Base-by-base conservation (phyloP, 805 yeast genomes). In the Candida anglica region DNA sequence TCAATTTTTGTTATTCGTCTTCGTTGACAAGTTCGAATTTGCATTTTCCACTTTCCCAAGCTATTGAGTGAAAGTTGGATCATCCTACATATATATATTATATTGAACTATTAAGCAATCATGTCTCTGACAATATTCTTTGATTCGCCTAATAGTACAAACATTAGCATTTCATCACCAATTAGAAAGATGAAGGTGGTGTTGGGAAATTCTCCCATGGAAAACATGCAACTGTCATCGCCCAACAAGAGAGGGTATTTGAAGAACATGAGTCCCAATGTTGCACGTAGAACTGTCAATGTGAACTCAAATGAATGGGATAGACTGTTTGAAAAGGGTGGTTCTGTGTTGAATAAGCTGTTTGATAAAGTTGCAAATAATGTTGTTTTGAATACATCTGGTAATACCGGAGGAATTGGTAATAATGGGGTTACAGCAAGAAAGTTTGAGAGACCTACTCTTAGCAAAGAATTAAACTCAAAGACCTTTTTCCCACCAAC, bases 241-340 rank as follows among this genome's bases (percentile, higher is more conserved):
- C n/a, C n/a, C n/a, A n/a, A n/a, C n/a, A n/a, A n/a, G n/a, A n/a
- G 66, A 33, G 41, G 47, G 16, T 50, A 50, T 33, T 44, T 62
- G 28, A 63, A 56, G 33, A 53, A 43, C 35, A 56, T 62, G 63
- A 58, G 65, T 42, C 66, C 68, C 24, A 62, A 62, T 37, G 63
- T 60, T 9, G 27, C 54, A 10, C 44, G 51, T 16, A 50, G 46
- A 35, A 50, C 58, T 8, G 44, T 58, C 18, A 47, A 53, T 38
- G 39, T 54, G 18, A 11, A 21, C 23, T 25, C 27, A 22, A 18
- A 21, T 10, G 32, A 30, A 14, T 21, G 27, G 32, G 32, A 22
- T 4, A 20, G 19, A n/a, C 32, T 19, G 26, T 9, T 21, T 6
- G 32, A 18, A 21, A 30, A 30, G 32, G 14, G 26, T 5, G 19